These are phyloP conservation scores for Triticum timopheevii DNA, from an alignment of 176 grass and related monocot species.

Conservation along the genomic window DNA sequence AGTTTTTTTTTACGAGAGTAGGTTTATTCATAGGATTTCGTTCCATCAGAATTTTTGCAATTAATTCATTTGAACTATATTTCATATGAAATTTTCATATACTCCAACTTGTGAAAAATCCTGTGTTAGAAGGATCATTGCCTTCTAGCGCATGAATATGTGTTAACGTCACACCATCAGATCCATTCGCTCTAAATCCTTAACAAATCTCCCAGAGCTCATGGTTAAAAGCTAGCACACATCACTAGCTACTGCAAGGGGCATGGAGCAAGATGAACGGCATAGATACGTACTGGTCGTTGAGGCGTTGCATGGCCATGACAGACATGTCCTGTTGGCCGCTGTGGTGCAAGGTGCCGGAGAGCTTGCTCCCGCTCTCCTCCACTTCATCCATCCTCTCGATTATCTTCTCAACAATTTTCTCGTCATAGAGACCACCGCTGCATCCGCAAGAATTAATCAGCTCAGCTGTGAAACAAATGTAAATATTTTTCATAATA, in stretches of 20 bases:
- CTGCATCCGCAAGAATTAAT: conserved; percentile 13
- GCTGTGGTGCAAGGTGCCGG: conserved; percentile 24
- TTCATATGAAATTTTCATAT: too few species aligned
- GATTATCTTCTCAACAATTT: conserved; percentile 19
- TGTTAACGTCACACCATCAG: too few species aligned
- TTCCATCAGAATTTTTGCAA: too few species aligned
- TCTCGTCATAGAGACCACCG: conserved; percentile 21
- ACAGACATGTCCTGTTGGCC: conserved; percentile 44
- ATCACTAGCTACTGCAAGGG: not conserved
- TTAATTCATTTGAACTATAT: too few species aligned
- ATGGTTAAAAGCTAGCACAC: not conserved
- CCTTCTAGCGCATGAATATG: too few species aligned
- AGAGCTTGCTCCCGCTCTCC: conserved; percentile 4
- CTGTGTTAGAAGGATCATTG: too few species aligned
- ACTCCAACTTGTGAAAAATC: too few species aligned
- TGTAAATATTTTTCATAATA: too few species aligned
- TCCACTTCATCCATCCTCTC: not conserved
- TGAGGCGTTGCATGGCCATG: conserved; percentile 49
- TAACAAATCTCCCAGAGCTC: not conserved
- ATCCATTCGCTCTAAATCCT: not conserved
- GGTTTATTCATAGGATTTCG: too few species aligned
- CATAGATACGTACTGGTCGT: conserved; percentile 32
- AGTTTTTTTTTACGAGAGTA: too few species aligned
- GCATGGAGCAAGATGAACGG: not conserved
- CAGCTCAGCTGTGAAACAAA: too few species aligned